These are phyloP conservation scores for Solioccasus polychromus DNA, from an alignment of 768 basidiomycete genomes.

Conservation along the genomic window DNA sequence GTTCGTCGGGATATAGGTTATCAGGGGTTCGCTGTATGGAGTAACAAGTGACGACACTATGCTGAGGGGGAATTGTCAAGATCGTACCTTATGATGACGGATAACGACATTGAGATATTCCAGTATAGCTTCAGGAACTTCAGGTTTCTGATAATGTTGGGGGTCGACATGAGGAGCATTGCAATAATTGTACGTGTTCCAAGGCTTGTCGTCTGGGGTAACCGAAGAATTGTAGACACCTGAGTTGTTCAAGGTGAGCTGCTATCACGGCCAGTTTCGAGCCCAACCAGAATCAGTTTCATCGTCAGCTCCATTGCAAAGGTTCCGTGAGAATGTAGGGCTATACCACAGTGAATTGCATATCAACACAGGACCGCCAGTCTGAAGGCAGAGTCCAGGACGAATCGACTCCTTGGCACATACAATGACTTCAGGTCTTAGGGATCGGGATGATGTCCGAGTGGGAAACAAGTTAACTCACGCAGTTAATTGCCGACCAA, in stretches of 20 bases:
- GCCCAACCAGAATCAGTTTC: not conserved
- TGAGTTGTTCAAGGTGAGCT: slow-evolving; percentile 5
- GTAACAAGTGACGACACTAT: not conserved
- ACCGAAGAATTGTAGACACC: slow-evolving; percentile 45
- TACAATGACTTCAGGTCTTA: too few species aligned
- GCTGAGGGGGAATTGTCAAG: not conserved
- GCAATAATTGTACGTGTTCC: slow-evolving; percentile 55
- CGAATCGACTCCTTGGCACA: too few species aligned
- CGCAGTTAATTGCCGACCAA: too few species aligned
- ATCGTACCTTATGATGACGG: slow-evolving; percentile 46
- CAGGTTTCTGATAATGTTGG: slow-evolving; percentile 35
- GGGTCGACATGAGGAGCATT: slow-evolving; percentile 47
- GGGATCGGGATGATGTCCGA: too few species aligned
- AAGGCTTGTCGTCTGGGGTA: slow-evolving; percentile 39
- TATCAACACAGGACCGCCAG: not conserved
- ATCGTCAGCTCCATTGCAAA: too few species aligned
- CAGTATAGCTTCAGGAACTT: slow-evolving; percentile 29
- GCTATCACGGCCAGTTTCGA: slow-evolving; percentile 8
- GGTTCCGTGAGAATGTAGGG: not conserved
- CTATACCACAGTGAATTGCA: slow-evolving; percentile 10
- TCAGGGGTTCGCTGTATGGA: slow-evolving; percentile 43
- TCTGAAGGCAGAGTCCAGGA: not conserved
- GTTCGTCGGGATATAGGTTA: slow-evolving; percentile 45
- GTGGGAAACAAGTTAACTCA: too few species aligned
- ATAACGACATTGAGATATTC: slow-evolving; percentile 43